Conservation (phyloP, 1,139 yeast species). For the Wickerhamomyces sp. region DNA sequence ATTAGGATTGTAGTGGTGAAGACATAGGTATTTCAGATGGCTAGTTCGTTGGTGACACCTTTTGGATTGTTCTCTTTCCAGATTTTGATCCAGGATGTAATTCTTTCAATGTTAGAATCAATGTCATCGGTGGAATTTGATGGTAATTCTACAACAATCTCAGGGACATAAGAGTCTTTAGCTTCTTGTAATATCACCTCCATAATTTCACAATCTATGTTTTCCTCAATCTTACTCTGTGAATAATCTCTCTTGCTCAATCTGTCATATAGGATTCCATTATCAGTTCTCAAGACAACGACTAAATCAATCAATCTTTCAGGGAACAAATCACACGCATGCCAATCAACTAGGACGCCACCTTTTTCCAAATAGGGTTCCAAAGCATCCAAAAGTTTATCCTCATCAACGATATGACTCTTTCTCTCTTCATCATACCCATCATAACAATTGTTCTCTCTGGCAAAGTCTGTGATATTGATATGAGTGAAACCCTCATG, state of each 20-base stretch:
- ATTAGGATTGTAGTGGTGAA: too few species aligned
- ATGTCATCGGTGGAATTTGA: conserved; percentile 72
- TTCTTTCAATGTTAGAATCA: conserved; percentile 74
- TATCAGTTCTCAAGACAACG: conserved; percentile 79
- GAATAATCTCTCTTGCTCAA: conserved; percentile 69
- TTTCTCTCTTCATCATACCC: conserved; percentile 85
- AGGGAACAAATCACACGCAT: conserved; percentile 92
- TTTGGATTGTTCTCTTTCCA: conserved; percentile 56
- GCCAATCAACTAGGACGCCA: conserved; percentile 93
- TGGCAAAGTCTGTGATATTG: conserved; percentile 78
- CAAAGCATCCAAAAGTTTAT: conserved; percentile 71
- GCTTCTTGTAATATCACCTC: conserved; percentile 88
- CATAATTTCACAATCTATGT: conserved; percentile 96
- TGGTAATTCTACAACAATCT: conserved; percentile 72
- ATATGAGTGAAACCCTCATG: conserved; percentile 51
- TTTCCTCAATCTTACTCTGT: conserved; percentile 80
- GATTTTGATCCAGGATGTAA: conserved; percentile 64
- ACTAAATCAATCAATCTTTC: conserved; percentile 89
- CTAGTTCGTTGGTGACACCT: conserved; percentile 36
- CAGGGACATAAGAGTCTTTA: conserved; percentile 68
- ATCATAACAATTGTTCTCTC: conserved; percentile 68
- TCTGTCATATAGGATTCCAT: conserved; percentile 67
- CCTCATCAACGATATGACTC: conserved; percentile 89
- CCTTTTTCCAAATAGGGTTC: conserved; percentile 79
- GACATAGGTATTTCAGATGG: conserved; percentile 7